These are phyloP conservation scores for Crithidia sp. DNA, from an alignment of 208 protist genomes.

Conservation along the genomic window DNA sequence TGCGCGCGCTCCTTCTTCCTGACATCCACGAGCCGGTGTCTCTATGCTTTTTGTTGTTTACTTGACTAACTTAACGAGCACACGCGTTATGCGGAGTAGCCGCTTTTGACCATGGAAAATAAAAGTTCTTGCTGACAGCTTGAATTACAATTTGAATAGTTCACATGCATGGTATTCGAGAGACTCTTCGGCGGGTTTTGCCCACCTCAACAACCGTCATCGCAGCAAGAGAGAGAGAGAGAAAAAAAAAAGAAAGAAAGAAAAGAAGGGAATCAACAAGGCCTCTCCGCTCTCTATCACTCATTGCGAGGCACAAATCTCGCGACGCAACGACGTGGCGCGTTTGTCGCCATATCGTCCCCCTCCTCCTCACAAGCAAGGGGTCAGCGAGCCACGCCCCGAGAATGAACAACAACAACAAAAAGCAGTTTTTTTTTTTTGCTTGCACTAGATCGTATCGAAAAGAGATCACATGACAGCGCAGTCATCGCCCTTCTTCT, in stretches of 20 bases:
- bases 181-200: no score
- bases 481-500: constrained; percentile 53
- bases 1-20: no score
- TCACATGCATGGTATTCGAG: no score
- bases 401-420: not conserved
- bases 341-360: constrained; percentile 4
- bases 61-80: no score
- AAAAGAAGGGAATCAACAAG: not conserved
- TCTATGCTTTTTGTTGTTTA: no score
- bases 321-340: not conserved
- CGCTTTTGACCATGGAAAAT: no score
- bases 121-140: no score
- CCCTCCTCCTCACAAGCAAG: not conserved
- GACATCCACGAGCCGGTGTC: no score
- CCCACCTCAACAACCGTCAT: no score
- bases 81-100: no score
- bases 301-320: not conserved
- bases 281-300: not conserved
- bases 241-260: constrained; percentile 24
- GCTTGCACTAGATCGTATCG: not conserved
- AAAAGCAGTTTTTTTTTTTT: not conserved
- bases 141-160: no score
- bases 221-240: not conserved
- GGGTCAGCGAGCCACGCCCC: not conserved
- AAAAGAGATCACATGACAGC: constrained; percentile 42